Percentiles rank a stretch among this genome's conserved stretches.
These are phyloP conservation scores for Pichia sp. DNA, from an alignment of 1,139 yeast species.

Conservation along the genomic window DNA sequence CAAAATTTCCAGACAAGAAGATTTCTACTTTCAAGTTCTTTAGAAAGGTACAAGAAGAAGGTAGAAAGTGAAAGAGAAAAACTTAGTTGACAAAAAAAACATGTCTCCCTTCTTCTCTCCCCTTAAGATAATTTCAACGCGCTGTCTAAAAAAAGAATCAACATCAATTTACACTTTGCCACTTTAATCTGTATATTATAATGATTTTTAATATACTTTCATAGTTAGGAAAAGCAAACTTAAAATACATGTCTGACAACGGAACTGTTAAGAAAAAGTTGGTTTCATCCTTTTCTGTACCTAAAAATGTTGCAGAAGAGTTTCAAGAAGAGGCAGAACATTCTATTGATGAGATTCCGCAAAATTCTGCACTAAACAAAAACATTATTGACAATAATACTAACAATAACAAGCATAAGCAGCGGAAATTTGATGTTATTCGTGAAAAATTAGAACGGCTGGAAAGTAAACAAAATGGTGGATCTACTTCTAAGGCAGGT, in stretches of 20 bases:
- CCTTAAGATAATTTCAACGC: too few species aligned
- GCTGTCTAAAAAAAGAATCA: too few species aligned
- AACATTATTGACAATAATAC: not conserved
- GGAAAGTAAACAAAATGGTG: constrained; percentile 29
- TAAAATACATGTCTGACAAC: not conserved
- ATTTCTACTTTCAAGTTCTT: too few species aligned
- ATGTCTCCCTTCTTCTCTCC: too few species aligned
- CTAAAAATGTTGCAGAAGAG: constrained; percentile 3
- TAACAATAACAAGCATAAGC: not conserved
- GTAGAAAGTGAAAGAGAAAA: too few species aligned
- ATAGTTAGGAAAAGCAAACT: not conserved
- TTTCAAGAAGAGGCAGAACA: constrained; percentile 9
- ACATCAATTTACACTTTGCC: too few species aligned
- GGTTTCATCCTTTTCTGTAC: constrained; percentile 4
- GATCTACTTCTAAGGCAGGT: constrained; percentile 8
- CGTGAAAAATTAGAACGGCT: constrained; percentile 4
- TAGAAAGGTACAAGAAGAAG: too few species aligned
- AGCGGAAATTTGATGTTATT: constrained; percentile 4
- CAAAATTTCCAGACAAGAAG: too few species aligned
- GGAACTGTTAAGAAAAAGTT: not conserved
- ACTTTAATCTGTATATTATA: too few species aligned
- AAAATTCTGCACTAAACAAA: too few species aligned
- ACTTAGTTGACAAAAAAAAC: too few species aligned
- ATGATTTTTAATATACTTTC: not conserved
- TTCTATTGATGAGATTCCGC: not conserved